phyloP scores from a whole-genome alignment of 2,329 filamentous ascomycete species.

The Thelonectria discophora region DNA sequence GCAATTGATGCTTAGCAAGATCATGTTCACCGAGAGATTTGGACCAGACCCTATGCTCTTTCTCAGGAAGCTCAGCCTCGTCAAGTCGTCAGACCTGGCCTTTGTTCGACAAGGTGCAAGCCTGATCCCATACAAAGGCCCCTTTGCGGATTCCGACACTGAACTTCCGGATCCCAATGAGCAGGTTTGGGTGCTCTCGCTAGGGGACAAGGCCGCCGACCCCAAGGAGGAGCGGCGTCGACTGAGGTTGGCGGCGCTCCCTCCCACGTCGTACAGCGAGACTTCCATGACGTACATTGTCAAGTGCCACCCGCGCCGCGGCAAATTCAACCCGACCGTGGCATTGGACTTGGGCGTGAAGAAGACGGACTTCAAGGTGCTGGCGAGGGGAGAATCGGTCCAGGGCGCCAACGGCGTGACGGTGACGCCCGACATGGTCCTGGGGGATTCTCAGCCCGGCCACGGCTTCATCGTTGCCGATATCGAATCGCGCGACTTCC shows the following conservation, averaged over 20 bases:
- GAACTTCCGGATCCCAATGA: slow-evolving; percentile 34
- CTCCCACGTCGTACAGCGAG: slow-evolving; percentile 70
- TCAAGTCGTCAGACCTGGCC: slow-evolving; percentile 44
- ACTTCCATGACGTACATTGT: slow-evolving; percentile 88
- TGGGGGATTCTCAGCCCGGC: slow-evolving; percentile 73
- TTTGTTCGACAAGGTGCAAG: slow-evolving; percentile 73
- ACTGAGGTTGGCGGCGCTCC: slow-evolving; percentile 57
- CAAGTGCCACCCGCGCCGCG: slow-evolving; percentile 77
- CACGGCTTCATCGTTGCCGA: slow-evolving; percentile 83
- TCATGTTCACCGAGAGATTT: slow-evolving; percentile 49
- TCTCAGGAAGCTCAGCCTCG: slow-evolving; percentile 39
- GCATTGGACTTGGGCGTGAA: slow-evolving; percentile 73
- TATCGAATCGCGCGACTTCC: slow-evolving; percentile 74
- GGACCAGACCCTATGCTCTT: slow-evolving; percentile 35
- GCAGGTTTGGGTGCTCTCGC: slow-evolving; percentile 43
- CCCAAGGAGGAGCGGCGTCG: slow-evolving; percentile 22
- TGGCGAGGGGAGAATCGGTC: slow-evolving; percentile 72
- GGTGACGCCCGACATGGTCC: slow-evolving; percentile 87
- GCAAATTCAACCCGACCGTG: slow-evolving; percentile 76
- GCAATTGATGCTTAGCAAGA: slow-evolving; percentile 43
- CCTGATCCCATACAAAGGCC: slow-evolving; percentile 75
- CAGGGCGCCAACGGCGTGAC: slow-evolving; percentile 69
- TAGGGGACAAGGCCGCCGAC: slow-evolving; percentile 24
- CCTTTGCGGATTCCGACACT: slow-evolving; percentile 46
- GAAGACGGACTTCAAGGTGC: slow-evolving; percentile 62